Conservation (phyloP, 345 rosid genomes). For the Clarkia xantiana region DNA sequence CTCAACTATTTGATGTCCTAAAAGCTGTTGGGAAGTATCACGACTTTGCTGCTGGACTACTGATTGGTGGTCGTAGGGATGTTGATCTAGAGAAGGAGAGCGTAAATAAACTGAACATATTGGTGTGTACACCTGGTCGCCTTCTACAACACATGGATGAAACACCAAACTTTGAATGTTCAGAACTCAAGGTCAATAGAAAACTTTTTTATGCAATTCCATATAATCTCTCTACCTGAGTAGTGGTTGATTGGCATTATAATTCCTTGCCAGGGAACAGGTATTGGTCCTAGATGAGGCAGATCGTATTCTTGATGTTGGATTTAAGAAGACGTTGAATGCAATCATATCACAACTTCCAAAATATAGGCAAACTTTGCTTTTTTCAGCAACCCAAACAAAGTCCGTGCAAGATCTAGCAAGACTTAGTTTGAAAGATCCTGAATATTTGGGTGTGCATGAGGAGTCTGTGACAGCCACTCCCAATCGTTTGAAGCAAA, state of each 20-base stretch:
- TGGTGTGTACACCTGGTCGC: constrained; percentile 95
- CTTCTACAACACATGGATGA: constrained; percentile 98
- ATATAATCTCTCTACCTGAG: neutral
- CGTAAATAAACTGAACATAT: constrained; percentile 64
- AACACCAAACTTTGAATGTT: constrained; percentile 89
- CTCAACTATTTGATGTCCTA: constrained; percentile 68
- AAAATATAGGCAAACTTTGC: constrained; percentile 67
- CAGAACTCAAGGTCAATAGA: constrained; percentile 65
- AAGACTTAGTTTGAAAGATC: constrained; percentile 89
- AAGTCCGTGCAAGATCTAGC: constrained; percentile 93
- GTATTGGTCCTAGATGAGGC: constrained; percentile 95
- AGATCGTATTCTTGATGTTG: constrained; percentile 88
- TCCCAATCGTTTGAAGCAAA: constrained; percentile 63
- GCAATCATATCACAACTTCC: constrained; percentile 86
- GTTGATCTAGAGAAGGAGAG: constrained; percentile 66
- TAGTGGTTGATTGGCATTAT: constrained; percentile 20
- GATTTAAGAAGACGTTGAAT: constrained; percentile 70
- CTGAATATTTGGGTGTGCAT: constrained; percentile 85
- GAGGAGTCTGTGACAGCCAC: constrained; percentile 75
- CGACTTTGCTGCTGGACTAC: constrained; percentile 70
- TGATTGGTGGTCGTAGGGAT: constrained; percentile 88
- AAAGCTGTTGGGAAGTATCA: constrained; percentile 68
- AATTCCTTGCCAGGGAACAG: constrained; percentile 40
- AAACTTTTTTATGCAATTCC: neutral
- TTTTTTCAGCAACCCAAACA: constrained; percentile 92